Conservation (phyloP, 495 filamentous ascomycete genomes). For the Podospora didyma region DNA sequence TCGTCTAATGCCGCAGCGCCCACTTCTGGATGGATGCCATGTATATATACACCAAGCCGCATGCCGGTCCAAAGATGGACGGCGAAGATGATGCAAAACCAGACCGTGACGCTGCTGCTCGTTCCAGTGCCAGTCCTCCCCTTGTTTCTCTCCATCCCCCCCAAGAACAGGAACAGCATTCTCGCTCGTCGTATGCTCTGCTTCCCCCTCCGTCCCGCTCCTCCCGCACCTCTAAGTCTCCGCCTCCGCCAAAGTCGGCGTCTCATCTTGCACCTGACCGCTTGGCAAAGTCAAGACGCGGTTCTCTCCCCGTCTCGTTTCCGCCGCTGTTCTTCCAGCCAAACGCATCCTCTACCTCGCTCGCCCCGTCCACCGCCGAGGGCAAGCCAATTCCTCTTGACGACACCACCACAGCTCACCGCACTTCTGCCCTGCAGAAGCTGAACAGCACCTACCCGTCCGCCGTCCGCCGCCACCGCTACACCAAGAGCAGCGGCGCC, state of each 20-base stretch:
- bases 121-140: neutral
- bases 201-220: constrained; percentile 3
- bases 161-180: neutral
- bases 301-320: constrained; percentile 32
- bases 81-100: constrained; percentile 6
- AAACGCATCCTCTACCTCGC: constrained; percentile 38
- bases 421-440: constrained; percentile 40
- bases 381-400: constrained; percentile 43
- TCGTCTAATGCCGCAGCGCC: constrained; percentile 10
- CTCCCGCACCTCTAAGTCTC: neutral
- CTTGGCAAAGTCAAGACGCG: constrained; percentile 2
- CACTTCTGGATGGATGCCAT: constrained; percentile 14
- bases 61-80: constrained; percentile 14
- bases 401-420: constrained; percentile 35
- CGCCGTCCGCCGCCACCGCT: constrained; percentile 24
- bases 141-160: constrained; percentile 1
- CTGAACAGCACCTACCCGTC: constrained; percentile 43
- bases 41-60: constrained; percentile 30
- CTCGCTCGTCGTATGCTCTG: constrained; percentile 21
- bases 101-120: constrained; percentile 9
- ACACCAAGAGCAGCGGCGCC: constrained; percentile 42
- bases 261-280: constrained; percentile 10
- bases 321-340: constrained; percentile 33
- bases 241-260: constrained; percentile 12
- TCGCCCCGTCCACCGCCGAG: constrained; percentile 42